Base-by-base conservation (phyloP, 139 green algal species). In the Tetratostichococcus sp. region DNA sequence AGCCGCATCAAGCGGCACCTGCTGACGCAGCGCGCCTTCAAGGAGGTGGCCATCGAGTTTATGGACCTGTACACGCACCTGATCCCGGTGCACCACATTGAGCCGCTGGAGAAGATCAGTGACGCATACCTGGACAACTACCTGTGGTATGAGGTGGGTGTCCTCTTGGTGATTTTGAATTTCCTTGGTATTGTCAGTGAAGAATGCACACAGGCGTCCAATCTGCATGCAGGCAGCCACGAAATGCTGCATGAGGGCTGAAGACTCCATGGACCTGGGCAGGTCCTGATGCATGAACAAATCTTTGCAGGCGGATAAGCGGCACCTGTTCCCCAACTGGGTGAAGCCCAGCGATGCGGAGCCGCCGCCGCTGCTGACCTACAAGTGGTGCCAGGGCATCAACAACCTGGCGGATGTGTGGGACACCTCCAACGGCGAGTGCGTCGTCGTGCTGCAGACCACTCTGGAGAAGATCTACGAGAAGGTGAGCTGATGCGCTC, bases 31-130 rank as follows among this genome's bases (percentile, higher is more conserved):
- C 88, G 96, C 43, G 84, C 92, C 32, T 99, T 99, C 90, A 99
- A 99, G 86, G 96, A 99, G 86, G 92, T 99, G 17, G 34, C 78
- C 70, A 82, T 87, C 65, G 81, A 86, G 68, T 87, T 98, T 77
- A 95, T 98, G 85, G 95, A 98, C 50, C 39, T 66, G 65, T 81
- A 74, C 75, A 76, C 77, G 30, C 96, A 99, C 86, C 85, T 99
- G 19, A 94, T 99, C 72, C 96, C 96, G 0, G 93, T 98, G 75
- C 97, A 98, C 79, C 95, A 98, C 85, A 97, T 99, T 35, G 96
- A 99, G 87, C 96, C 96, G 16, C 87, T 99, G 77, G 96, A 99
- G 91, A 99, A 99, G 89, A 99, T 99, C 87, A 98, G 94, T 16
- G 95, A 99, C 81, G 90, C 90, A 42, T 99, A 98, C 87, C 88